A percentile compares a stretch with the other conserved stretches of the same genome.
Conservation (phyloP, 306 rosid genomes). For the Vigna reflexopilosa region DNA sequence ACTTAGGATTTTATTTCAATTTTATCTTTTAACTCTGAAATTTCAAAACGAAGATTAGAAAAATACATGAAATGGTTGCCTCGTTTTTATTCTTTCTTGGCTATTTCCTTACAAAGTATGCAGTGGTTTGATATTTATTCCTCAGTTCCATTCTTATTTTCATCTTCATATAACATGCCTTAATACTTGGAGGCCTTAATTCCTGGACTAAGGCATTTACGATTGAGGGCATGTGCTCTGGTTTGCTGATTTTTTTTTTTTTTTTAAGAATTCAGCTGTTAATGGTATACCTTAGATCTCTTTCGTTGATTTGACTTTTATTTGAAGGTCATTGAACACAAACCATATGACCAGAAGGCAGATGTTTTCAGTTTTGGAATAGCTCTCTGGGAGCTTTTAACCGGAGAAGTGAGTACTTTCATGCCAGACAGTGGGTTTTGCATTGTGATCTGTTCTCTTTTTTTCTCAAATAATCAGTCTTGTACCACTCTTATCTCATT, state of each 20-base stretch:
- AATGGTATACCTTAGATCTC: constrained; percentile 33
- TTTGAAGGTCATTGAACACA: constrained; percentile 96
- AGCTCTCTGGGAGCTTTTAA: constrained; percentile 95
- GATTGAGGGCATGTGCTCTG: constrained; percentile 7
- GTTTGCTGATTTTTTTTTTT: constrained; percentile 13
- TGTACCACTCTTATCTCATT: constrained; percentile 34
- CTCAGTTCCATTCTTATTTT: constrained; percentile 20
- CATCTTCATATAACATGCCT: constrained; percentile 18
- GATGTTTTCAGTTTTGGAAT: constrained; percentile 97
- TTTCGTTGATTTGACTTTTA: constrained; percentile 45
- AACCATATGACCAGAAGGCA: constrained; percentile 96
- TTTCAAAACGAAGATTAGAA: constrained; percentile 1
- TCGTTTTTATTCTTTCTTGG: constrained; percentile 6
- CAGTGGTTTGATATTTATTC: constrained; percentile 9
- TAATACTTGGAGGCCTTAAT: not conserved
- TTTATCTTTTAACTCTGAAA: not conserved
- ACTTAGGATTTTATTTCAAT: constrained; percentile 16
- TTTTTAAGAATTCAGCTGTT: constrained; percentile 41
- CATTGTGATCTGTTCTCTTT: constrained; percentile 25
- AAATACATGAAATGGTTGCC: constrained; percentile 37
- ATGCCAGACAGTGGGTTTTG: constrained; percentile 31
- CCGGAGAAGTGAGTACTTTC: constrained; percentile 81
- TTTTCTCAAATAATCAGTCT: constrained; percentile 22
- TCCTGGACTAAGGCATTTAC: constrained; percentile 1
- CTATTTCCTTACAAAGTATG: constrained; percentile 24